Evolutionary conservation across 495 filamentous ascomycete genomes (phyloP).

Genomic region (Elasticomyces elasticus): DNA sequence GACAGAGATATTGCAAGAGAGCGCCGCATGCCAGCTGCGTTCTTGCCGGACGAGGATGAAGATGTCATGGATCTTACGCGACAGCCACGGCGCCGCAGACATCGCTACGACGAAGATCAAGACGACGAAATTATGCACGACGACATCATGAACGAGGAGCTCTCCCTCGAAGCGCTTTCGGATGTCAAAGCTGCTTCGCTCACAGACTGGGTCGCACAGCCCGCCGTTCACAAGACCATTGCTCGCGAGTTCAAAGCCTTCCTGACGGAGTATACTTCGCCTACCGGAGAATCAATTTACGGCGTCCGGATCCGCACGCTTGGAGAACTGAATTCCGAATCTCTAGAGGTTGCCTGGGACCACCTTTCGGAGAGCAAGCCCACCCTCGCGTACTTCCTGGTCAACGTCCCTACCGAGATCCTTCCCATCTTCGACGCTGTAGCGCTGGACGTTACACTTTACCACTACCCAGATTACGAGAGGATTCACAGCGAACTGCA

Average conservation of each 20-base stretch:
- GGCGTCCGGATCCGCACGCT: conserved; percentile 85
- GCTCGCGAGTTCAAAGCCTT: conserved; percentile 95
- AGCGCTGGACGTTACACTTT: conserved; percentile 85
- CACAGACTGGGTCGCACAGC: conserved; percentile 88
- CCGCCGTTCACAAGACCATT: conserved; percentile 84
- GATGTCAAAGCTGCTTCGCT: conserved; percentile 87
- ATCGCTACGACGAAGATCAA: conserved; percentile 85
- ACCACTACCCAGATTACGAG: conserved; percentile 95
- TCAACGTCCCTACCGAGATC: conserved; percentile 87
- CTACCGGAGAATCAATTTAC: conserved; percentile 80
- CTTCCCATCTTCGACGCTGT: conserved; percentile 95
- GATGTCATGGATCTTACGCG: conserved; percentile 69
- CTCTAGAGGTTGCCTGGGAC: conserved; percentile 90
- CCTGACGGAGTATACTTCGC: conserved; percentile 88
- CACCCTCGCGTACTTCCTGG: conserved; percentile 94
- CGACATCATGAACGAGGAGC: conserved; percentile 87
- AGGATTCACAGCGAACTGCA: conserved; percentile 97
- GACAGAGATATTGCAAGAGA: conserved; percentile 69
- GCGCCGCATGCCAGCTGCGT: conserved; percentile 70
- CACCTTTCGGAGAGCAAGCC: conserved; percentile 83
- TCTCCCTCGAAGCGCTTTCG: conserved; percentile 79
- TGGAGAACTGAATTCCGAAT: conserved; percentile 92
- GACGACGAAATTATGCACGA: conserved; percentile 82
- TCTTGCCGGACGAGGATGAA: conserved; percentile 81
- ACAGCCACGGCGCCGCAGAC: conserved; percentile 67